Percentiles rank a stretch among this genome's conserved stretches.
These are phyloP conservation scores for Kentomonas sorsogonicus DNA, from an alignment of 208 protist species.

Conservation along the genomic window DNA sequence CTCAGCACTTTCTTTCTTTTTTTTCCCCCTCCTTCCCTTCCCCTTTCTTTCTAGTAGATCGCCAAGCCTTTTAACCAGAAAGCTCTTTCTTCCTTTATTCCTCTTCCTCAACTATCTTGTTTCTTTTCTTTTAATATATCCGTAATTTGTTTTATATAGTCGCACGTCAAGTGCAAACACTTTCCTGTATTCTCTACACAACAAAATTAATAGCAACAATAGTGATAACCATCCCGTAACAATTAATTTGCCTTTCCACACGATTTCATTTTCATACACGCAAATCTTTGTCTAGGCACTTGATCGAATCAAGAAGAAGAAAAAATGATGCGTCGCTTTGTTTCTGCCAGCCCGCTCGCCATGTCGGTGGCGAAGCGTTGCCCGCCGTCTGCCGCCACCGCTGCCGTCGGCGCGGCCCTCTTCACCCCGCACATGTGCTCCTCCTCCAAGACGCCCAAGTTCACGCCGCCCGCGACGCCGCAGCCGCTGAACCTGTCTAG, in stretches of 20 bases:
- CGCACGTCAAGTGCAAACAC: too few species aligned
- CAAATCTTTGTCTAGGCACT: neutral
- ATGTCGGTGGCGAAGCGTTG: too few species aligned
- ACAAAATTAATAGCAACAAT: too few species aligned
- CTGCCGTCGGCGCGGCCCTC: conserved; percentile 13
- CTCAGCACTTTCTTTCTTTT: too few species aligned
- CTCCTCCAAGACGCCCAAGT: too few species aligned
- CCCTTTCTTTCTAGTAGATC: neutral
- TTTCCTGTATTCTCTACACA: too few species aligned
- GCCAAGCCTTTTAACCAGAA: too few species aligned
- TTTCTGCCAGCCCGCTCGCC: too few species aligned
- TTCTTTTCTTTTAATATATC: neutral
- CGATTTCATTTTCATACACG: neutral
- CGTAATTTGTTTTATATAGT: conserved; percentile 3
- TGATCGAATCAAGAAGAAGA: conserved; percentile 2
- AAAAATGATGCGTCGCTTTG: conserved; percentile 33
- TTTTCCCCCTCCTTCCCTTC: neutral
- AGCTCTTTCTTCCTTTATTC: conserved; percentile 12
- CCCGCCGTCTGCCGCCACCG: conserved; percentile 10
- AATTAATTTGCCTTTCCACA: neutral
- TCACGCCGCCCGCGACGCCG: too few species aligned
- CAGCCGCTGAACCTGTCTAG: too few species aligned
- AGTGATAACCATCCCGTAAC: too few species aligned
- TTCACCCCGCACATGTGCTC: conserved; percentile 7
- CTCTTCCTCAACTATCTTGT: neutral